Percentiles rank a stretch among this genome's conserved stretches.
Conservation (phyloP, 2,329 filamentous ascomycete genomes). For the Cladosporium sp. region DNA sequence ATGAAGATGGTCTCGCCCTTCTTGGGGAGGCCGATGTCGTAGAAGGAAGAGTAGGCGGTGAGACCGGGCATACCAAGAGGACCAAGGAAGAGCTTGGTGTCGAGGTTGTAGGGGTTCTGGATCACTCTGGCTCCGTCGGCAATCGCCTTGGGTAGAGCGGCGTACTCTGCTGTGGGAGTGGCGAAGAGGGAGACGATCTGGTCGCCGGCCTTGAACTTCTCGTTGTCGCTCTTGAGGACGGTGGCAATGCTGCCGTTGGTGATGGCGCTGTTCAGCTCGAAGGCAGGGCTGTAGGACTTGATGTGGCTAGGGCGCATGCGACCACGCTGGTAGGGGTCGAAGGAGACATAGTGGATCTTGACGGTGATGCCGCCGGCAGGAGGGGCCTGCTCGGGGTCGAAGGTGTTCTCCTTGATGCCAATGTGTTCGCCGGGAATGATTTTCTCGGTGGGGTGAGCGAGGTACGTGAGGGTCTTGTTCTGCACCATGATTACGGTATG, state of each 20-base stretch:
- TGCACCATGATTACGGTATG: constrained; percentile 47
- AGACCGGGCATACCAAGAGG: constrained; percentile 74
- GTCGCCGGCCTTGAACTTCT: constrained; percentile 66
- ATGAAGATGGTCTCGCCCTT: constrained; percentile 81
- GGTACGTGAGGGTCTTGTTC: constrained; percentile 78
- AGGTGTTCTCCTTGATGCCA: constrained; percentile 62
- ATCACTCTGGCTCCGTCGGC: constrained; percentile 54
- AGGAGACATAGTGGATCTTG: constrained; percentile 71
- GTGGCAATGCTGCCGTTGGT: constrained; percentile 64
- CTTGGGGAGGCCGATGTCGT: constrained; percentile 73
- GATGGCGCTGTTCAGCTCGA: constrained; percentile 63
- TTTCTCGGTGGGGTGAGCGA: constrained; percentile 63
- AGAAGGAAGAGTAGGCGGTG: constrained; percentile 72
- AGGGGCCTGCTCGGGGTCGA: constrained; percentile 65
- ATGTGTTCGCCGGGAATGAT: constrained; percentile 73
- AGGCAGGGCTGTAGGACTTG: constrained; percentile 69
- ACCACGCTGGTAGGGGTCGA: constrained; percentile 83
- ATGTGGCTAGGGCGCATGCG: constrained; percentile 66
- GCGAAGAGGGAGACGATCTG: constrained; percentile 46
- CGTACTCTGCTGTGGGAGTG: constrained; percentile 59
- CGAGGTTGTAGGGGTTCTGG: constrained; percentile 68
- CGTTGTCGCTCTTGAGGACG: constrained; percentile 68
- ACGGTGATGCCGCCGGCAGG: constrained; percentile 66
- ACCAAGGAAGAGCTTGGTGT: constrained; percentile 69
- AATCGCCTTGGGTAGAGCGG: constrained; percentile 53